Percentiles rank a stretch among this genome's conserved stretches.
Evolutionary conservation across 768 basidiomycete genomes (phyloP).

Genomic region (Auricularia sp.): DNA sequence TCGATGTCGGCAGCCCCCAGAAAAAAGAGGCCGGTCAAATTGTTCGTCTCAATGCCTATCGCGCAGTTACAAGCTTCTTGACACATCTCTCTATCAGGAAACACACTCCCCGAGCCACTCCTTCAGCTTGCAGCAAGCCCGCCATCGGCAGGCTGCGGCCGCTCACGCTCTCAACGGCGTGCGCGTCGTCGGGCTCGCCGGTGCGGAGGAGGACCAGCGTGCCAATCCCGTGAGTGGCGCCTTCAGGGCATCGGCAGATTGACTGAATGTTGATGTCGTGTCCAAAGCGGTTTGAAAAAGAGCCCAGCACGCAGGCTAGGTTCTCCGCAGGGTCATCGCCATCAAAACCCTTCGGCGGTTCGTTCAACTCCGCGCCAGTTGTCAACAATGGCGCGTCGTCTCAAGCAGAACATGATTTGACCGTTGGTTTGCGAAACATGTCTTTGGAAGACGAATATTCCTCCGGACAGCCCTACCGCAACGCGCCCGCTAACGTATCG

Average conservation of each 20-base stretch:
- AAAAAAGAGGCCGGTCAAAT: conserved; percentile 30
- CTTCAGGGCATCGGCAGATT: conserved; percentile 42
- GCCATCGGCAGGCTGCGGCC: conserved; percentile 35
- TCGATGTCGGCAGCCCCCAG: conserved; percentile 36
- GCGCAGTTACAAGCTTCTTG: conserved; percentile 2
- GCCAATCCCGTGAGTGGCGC: conserved; percentile 41
- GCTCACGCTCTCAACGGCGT: conserved; percentile 31
- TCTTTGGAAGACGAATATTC: conserved; percentile 44
- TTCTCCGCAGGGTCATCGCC: conserved; percentile 1
- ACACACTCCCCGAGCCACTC: conserved; percentile 19
- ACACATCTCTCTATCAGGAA: conserved; percentile 27
- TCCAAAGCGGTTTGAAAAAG: neutral
- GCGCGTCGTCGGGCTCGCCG: conserved; percentile 27
- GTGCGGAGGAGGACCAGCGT: conserved; percentile 33
- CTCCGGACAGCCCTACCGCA: conserved; percentile 28
- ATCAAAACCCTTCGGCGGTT: neutral
- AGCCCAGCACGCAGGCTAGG: neutral
- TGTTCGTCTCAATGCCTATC: neutral
- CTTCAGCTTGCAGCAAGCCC: conserved; percentile 34
- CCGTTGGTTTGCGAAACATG: conserved; percentile 51
- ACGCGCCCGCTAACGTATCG: conserved; percentile 21
- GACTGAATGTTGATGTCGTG: neutral
- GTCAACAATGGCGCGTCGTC: conserved; percentile 26
- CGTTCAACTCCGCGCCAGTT: conserved; percentile 22
- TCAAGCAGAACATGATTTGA: conserved; percentile 38